phyloP scores from a whole-genome alignment of 2,329 filamentous ascomycete genomes.

The Parastagonospora avenae region DNA sequence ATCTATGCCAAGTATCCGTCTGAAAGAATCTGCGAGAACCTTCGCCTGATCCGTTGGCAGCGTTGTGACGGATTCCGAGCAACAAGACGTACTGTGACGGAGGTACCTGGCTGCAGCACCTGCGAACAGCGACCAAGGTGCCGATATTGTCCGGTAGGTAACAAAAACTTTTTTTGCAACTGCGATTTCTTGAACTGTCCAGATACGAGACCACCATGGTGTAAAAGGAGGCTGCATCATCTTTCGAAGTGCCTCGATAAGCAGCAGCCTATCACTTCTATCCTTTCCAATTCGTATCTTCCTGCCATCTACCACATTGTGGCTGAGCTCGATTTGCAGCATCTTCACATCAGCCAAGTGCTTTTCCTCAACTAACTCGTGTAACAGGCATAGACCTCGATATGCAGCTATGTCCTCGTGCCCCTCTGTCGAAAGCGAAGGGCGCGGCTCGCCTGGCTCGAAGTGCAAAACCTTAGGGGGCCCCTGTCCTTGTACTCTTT shows the following conservation, averaged over 20 bases:
- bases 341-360: not conserved
- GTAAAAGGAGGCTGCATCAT: slow-evolving; percentile 20
- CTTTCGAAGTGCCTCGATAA: slow-evolving; percentile 12
- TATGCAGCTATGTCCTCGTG: not conserved
- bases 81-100: slow-evolving; percentile 5
- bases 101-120: slow-evolving; percentile 2
- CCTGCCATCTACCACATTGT: too few relatives aligned
- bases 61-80: not conserved
- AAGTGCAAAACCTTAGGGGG: not conserved
- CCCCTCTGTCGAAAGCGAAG: not conserved
- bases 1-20: slow-evolving; percentile 5
- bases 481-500: not conserved
- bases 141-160: slow-evolving; percentile 10
- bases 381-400: not conserved
- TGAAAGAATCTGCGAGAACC: slow-evolving; percentile 5
- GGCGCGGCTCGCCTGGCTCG: not conserved
- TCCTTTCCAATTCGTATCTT: not conserved
- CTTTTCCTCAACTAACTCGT: not conserved
- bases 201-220: slow-evolving; percentile 22
- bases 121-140: slow-evolving; percentile 15
- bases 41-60: slow-evolving; percentile 3
- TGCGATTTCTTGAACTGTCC: slow-evolving; percentile 20
- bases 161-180: slow-evolving; percentile 11
- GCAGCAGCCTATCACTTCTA: not conserved
- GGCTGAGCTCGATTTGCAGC: not conserved